Percentiles rank a stretch among this genome's conserved stretches.
Evolutionary conservation across 805 yeast species (phyloP).

Genomic region (Yarrowia hollandica): DNA sequence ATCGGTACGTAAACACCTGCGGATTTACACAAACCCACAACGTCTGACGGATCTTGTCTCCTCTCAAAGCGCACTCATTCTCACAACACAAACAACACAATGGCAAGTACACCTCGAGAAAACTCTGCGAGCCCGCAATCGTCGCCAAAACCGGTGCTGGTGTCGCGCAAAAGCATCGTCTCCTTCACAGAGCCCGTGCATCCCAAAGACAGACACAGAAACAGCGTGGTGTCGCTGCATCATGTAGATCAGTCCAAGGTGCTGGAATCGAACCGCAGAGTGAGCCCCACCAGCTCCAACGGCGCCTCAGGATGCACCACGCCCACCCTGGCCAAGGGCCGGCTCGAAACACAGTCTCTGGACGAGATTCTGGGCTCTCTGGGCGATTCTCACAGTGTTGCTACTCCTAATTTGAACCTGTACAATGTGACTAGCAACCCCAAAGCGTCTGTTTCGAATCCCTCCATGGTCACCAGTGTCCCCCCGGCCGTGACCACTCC

Average conservation of each 20-base stretch:
- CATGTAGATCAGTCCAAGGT: constrained; percentile 17
- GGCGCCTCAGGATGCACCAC: constrained; percentile 18
- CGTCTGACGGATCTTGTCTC: no score
- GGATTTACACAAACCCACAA: no score
- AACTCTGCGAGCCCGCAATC: constrained; percentile 3
- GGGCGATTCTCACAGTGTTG: neutral
- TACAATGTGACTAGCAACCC: neutral
- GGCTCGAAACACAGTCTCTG: constrained; percentile 14
- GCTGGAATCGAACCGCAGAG: constrained; percentile 1
- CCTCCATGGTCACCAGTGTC: neutral
- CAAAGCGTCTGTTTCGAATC: neutral
- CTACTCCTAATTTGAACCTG: neutral
- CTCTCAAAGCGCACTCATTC: no score
- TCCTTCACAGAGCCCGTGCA: constrained; percentile 24
- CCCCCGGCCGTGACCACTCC: neutral
- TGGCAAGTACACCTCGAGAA: constrained; percentile 2
- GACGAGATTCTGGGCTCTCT: constrained; percentile 14
- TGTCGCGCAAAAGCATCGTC: constrained; percentile 25
- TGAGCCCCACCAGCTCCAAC: constrained; percentile 6
- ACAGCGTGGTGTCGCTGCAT: constrained; percentile 17
- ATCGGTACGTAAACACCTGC: no score
- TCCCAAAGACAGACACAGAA: constrained; percentile 26
- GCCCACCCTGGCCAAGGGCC: neutral
- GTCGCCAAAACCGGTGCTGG: constrained; percentile 2
- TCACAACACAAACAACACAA: neutral